Percentiles rank a stretch among this genome's conserved stretches.
Evolutionary conservation across 306 rosid species (phyloP).

Genomic region (Cicer chorassanicum): DNA sequence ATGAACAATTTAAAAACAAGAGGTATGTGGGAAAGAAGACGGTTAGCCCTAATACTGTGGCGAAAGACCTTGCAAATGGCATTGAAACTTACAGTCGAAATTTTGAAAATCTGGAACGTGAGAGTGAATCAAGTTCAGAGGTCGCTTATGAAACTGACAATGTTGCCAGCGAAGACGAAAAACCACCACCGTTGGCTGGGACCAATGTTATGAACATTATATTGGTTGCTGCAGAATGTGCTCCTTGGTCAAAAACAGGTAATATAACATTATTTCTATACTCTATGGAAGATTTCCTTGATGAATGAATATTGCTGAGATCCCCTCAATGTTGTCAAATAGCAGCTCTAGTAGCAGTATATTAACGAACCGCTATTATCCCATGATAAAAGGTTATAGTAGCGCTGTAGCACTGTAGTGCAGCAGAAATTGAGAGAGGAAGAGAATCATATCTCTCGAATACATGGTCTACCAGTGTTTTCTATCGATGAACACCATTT

Average conservation of each 20-base stretch:
- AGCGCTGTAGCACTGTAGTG: too few species aligned
- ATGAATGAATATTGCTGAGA: constrained; percentile 18
- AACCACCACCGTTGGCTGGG: constrained; percentile 86
- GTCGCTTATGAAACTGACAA: constrained; percentile 39
- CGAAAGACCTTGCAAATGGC: constrained; percentile 45
- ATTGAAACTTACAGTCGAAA: constrained; percentile 32
- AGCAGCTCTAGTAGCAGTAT: too few species aligned
- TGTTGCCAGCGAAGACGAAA: constrained; percentile 46
- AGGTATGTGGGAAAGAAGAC: constrained; percentile 37
- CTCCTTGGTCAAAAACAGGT: constrained; percentile 97
- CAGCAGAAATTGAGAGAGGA: too few species aligned
- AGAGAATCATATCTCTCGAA: too few species aligned
- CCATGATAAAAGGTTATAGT: too few species aligned
- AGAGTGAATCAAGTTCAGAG: constrained; percentile 46
- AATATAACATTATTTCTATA: constrained; percentile 35
- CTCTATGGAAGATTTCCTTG: constrained; percentile 19
- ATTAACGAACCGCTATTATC: too few species aligned
- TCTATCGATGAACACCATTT: too few species aligned
- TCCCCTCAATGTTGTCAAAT: background rate
- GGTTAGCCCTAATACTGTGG: constrained; percentile 44
- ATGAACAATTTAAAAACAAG: constrained; percentile 41
- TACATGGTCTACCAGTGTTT: too few species aligned
- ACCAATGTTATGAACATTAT: constrained; percentile 84
- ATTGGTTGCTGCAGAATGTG: constrained; percentile 87
- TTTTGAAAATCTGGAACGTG: constrained; percentile 42